phyloP scores from a whole-genome alignment of 2,329 filamentous ascomycete species.

The Verticillium alfalfae region DNA sequence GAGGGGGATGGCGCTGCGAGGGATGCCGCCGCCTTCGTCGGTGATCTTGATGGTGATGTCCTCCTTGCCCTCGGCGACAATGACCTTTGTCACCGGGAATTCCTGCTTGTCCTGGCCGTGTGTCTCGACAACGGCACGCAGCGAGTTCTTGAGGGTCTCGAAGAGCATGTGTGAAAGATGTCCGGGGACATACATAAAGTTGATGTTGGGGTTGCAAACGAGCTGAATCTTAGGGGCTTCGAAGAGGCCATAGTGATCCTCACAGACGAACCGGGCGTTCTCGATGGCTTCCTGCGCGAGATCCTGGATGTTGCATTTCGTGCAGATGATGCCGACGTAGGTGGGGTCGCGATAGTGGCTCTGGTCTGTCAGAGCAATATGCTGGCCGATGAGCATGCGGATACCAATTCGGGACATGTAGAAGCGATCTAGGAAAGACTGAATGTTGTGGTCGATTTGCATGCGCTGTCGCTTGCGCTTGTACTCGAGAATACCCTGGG shows the following conservation, averaged over 20 bases:
- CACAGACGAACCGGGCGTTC: conserved; percentile 97
- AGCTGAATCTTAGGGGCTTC: conserved; percentile 95
- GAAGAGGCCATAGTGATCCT: conserved; percentile 96
- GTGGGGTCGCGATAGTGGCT: conserved; percentile 82
- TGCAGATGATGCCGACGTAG: conserved; percentile 98
- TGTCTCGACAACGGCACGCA: conserved; percentile 92
- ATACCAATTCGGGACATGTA: conserved; percentile 99
- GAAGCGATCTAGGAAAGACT: conserved; percentile 95
- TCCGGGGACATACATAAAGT: conserved; percentile 99
- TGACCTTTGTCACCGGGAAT: conserved; percentile 94
- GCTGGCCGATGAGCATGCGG: conserved; percentile 97
- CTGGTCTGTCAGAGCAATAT: conserved; percentile 94
- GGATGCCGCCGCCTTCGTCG: conserved; percentile 94
- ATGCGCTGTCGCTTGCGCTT: conserved; percentile 94
- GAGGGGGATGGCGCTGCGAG: conserved; percentile 84
- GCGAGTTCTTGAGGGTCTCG: conserved; percentile 96
- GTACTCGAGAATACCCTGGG: conserved; percentile 96
- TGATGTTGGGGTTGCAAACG: conserved; percentile 86
- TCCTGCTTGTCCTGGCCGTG: conserved; percentile 94
- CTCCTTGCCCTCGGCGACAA: conserved; percentile 95
- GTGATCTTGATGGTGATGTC: conserved; percentile 99
- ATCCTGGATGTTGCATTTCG: conserved; percentile 93
- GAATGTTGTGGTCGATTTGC: conserved; percentile 97
- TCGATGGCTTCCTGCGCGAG: conserved; percentile 96
- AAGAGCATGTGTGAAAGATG: conserved; percentile 99